Evolutionary conservation across 1,284 basidiomycete species (phyloP).

Genomic region (Microbotryomycetes sp.): DNA sequence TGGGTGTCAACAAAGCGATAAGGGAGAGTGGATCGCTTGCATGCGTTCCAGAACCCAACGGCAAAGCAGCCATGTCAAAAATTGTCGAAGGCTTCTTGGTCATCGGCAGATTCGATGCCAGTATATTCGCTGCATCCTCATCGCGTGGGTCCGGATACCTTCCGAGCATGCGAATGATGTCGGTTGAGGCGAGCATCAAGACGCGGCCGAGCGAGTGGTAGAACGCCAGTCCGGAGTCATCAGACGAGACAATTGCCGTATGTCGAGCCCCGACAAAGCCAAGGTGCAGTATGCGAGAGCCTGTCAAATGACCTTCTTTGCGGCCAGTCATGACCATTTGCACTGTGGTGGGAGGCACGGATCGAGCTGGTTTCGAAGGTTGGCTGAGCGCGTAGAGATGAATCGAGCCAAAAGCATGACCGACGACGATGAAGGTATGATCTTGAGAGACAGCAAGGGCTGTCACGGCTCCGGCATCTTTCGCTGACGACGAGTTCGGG

Average conservation of each 20-base stretch:
- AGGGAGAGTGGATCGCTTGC: conserved; percentile 76
- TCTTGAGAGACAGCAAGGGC: conserved; percentile 87
- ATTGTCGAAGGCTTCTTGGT: conserved; percentile 54
- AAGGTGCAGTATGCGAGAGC: conserved; percentile 77
- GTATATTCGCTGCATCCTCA: conserved; percentile 15
- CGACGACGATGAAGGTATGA: conserved; percentile 84
- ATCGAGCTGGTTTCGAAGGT: conserved; percentile 54
- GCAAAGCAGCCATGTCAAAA: conserved; percentile 72
- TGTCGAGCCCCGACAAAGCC: conserved; percentile 90
- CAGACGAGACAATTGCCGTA: conserved; percentile 86
- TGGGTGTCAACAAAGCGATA: conserved; percentile 77
- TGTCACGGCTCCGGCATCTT: conserved; percentile 70
- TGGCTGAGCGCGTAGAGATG: conserved; percentile 76
- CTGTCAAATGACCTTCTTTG: conserved; percentile 84
- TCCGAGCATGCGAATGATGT: conserved; percentile 88
- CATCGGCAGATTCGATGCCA: conserved; percentile 35
- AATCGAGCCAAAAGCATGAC: conserved; percentile 78
- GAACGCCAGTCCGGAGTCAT: conserved; percentile 86
- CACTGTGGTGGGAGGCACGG: conserved; percentile 64
- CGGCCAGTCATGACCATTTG: conserved; percentile 66
- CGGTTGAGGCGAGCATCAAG: conserved; percentile 88
- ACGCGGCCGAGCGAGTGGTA: conserved; percentile 94
- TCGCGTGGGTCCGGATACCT: conserved; percentile 60
- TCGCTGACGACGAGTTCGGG: conserved; percentile 45
- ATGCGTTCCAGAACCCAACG: conserved; percentile 68